Conservation (phyloP, 2,329 filamentous ascomycete species). For the Venturia asperata region DNA sequence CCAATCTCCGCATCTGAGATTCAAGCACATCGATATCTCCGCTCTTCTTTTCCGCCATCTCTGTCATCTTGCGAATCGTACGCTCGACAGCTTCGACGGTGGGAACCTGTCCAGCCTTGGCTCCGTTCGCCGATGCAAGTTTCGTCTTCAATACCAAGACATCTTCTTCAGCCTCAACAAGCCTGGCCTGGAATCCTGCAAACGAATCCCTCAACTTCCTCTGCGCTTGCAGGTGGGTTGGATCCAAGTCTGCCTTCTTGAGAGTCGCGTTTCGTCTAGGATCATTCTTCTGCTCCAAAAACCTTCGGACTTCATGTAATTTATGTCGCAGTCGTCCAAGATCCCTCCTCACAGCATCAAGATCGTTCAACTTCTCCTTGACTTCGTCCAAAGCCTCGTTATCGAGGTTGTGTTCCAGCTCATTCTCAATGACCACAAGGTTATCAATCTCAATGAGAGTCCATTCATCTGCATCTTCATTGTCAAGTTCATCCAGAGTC, state of each 20-base stretch:
- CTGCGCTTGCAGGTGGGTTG: slow-evolving; percentile 78
- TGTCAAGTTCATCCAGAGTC: slow-evolving; percentile 57
- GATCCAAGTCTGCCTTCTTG: slow-evolving; percentile 66
- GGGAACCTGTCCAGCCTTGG: slow-evolving; percentile 45
- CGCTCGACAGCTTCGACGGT: slow-evolving; percentile 88
- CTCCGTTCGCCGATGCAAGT: slow-evolving; percentile 50
- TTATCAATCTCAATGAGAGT: slow-evolving; percentile 68
- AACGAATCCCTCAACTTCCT: slow-evolving; percentile 74
- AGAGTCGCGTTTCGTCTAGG: slow-evolving; percentile 58
- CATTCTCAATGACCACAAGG: slow-evolving; percentile 49
- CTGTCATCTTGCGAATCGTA: slow-evolving; percentile 88
- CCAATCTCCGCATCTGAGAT: slow-evolving; percentile 69
- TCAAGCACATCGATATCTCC: slow-evolving; percentile 88
- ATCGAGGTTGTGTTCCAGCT: slow-evolving; percentile 57
- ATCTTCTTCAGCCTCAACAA: slow-evolving; percentile 73
- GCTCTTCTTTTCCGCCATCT: slow-evolving; percentile 83
- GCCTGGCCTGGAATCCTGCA: slow-evolving; percentile 62
- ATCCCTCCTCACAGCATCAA: slow-evolving; percentile 53
- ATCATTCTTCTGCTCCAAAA: slow-evolving; percentile 64
- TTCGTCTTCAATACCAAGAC: slow-evolving; percentile 72
- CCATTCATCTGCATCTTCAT: slow-evolving; percentile 57
- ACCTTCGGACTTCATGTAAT: slow-evolving; percentile 69
- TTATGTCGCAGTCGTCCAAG: slow-evolving; percentile 36
- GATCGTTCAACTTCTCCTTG: slow-evolving; percentile 56
- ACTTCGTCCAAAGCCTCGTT: slow-evolving; percentile 62